Conservation (phyloP, 2,329 filamentous ascomycete species). For the Epichloe glyceriae region DNA sequence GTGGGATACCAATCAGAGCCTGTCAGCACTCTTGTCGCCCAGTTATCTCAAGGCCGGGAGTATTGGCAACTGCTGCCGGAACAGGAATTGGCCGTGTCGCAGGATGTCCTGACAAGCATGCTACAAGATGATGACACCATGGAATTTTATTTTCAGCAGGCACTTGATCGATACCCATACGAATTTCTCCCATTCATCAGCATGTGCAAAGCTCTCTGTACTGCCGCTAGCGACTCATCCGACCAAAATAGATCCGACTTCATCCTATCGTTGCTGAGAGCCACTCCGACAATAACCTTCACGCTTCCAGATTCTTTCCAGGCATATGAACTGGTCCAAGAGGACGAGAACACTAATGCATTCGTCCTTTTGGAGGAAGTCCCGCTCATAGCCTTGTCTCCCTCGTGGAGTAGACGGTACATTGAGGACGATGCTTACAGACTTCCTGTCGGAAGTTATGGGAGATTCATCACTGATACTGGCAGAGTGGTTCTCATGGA, state of each 20-base stretch:
- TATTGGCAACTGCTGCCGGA: conserved; percentile 39
- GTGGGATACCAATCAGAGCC: conserved; percentile 64
- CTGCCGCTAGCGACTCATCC: conserved; percentile 17
- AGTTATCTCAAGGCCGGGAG: conserved; percentile 42
- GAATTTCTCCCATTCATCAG: conserved; percentile 70
- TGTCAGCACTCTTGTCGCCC: conserved; percentile 49
- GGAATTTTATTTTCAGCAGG: conserved; percentile 49
- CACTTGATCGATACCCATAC: conserved; percentile 70
- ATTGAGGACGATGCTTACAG: conserved; percentile 40
- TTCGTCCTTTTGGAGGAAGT: conserved; percentile 56
- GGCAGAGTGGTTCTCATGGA: conserved; percentile 65
- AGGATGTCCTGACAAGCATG: conserved; percentile 22
- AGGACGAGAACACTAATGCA: conserved; percentile 75
- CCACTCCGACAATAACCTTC: conserved; percentile 65
- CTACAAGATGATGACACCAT: conserved; percentile 33
- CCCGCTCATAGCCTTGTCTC: conserved; percentile 43
- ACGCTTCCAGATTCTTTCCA: conserved; percentile 58
- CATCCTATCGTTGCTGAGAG: conserved; percentile 52
- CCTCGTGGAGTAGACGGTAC: conserved; percentile 30
- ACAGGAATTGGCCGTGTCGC: conserved; percentile 18
- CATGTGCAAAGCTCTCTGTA: conserved; percentile 51
- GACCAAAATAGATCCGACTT: conserved; percentile 29
- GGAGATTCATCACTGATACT: conserved; percentile 65
- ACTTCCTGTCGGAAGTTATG: conserved; percentile 52
- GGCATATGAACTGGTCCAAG: conserved; percentile 63